Conservation (phyloP, 2,329 filamentous ascomycete species). For the Anisogramma anomala region DNA sequence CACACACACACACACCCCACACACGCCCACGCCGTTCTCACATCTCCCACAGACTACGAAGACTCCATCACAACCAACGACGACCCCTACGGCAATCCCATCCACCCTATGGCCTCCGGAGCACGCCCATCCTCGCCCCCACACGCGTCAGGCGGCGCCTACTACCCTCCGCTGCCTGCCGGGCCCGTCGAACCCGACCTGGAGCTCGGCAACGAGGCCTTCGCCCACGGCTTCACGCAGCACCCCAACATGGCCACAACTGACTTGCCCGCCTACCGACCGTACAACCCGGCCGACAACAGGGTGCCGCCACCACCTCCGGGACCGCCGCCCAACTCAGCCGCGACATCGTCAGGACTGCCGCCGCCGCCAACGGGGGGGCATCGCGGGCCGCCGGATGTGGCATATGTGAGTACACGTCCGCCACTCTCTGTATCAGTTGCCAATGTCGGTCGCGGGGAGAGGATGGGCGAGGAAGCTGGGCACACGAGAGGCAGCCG, state of each 20-base stretch:
- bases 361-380: constrained; percentile 17
- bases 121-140: constrained; percentile 33
- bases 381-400: constrained; percentile 9
- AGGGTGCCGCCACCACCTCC: constrained; percentile 29
- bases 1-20: background rate
- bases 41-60: constrained; percentile 22
- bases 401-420: constrained; percentile 14
- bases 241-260: constrained; percentile 26
- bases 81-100: constrained; percentile 20
- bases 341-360: constrained; percentile 15
- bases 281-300: constrained; percentile 29
- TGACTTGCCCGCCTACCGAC: constrained; percentile 22
- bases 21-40: constrained; percentile 5
- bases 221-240: constrained; percentile 24
- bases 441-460: constrained; percentile 1
- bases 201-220: constrained; percentile 4
- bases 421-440: constrained; percentile 8
- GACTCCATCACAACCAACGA: constrained; percentile 24
- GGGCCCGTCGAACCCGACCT: background rate
- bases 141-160: constrained; percentile 40
- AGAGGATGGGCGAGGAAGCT: background rate
- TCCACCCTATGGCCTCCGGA: too few species aligned
- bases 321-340: constrained; percentile 20
- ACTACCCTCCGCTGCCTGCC: constrained; percentile 27
- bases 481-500: too few species aligned